phyloP scores from a whole-genome alignment of 169 alveolate species.

The Plasmodium cynomolgi region DNA sequence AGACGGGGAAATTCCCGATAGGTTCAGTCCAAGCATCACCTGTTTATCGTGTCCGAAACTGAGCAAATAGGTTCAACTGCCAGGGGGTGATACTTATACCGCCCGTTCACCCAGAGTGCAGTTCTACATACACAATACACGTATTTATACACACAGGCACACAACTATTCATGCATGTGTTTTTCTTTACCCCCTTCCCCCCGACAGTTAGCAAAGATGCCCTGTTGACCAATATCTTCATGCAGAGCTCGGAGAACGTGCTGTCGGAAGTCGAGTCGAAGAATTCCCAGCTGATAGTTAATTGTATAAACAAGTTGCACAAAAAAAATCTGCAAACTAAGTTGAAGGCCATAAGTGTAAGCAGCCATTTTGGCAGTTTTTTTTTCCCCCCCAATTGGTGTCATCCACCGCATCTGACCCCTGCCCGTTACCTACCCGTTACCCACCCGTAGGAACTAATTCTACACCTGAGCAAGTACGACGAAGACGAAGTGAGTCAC shows the following conservation, averaged over 20 bases:
- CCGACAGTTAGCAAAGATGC: conserved; percentile 48
- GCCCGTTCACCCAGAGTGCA: background rate
- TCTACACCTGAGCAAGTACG: conserved; percentile 5
- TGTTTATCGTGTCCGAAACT: background rate
- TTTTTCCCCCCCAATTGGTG: background rate
- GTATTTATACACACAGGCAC: background rate
- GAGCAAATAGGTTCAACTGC: background rate
- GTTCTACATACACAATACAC: background rate
- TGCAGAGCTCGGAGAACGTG: background rate
- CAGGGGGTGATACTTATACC: background rate
- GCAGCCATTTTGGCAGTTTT: background rate
- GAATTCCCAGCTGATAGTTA: conserved; percentile 26
- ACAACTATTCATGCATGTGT: background rate
- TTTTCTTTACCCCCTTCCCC: background rate
- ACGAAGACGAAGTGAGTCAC: conserved; percentile 17
- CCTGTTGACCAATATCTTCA: conserved; percentile 22
- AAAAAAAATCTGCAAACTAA: conserved; percentile 63
- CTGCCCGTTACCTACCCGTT: background rate
- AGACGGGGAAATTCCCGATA: background rate
- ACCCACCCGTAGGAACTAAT: conserved; percentile 27
- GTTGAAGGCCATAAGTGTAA: conserved; percentile 57
- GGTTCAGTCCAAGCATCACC: background rate
- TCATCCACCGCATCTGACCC: background rate
- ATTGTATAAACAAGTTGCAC: conserved; percentile 54
- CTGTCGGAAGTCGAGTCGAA: conserved; percentile 30